phyloP scores from a whole-genome alignment of 352 stramenopile species.

The Pythium brachiatum region DNA sequence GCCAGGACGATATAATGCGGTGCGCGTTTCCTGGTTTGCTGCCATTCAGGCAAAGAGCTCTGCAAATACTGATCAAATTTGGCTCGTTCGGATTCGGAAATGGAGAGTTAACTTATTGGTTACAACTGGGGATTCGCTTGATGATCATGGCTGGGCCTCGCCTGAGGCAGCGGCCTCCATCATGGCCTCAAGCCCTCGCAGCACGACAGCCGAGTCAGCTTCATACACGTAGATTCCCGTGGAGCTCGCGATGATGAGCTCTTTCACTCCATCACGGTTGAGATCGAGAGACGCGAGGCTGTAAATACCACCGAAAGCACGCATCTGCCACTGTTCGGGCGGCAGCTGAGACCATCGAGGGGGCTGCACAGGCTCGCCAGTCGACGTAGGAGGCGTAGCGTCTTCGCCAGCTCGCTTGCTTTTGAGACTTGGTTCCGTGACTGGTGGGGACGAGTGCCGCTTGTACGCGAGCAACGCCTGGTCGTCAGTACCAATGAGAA shows the following conservation, averaged over 20 bases:
- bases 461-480: conserved; percentile 63
- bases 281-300: conserved; percentile 65
- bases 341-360: conserved; percentile 35
- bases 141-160: background rate
- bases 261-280: conserved; percentile 59
- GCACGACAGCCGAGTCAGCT: conserved; percentile 34
- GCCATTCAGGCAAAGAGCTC: too few relatives aligned
- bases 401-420: background rate
- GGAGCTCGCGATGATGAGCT: conserved; percentile 60
- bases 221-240: conserved; percentile 72
- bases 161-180: conserved; percentile 7
- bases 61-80: too few relatives aligned
- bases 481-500: conserved; percentile 63
- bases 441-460: background rate
- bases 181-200: conserved; percentile 26
- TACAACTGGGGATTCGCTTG: too few relatives aligned
- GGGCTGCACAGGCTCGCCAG: background rate
- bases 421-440: background rate
- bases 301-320: conserved; percentile 69
- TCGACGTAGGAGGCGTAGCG: background rate
- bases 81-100: too few relatives aligned
- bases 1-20: too few relatives aligned
- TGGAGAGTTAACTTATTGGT: background rate
- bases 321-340: conserved; percentile 37
- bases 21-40: too few relatives aligned